Evolutionary conservation across 768 basidiomycete genomes (phyloP).

Genomic region (Boletus vinaceobasis): DNA sequence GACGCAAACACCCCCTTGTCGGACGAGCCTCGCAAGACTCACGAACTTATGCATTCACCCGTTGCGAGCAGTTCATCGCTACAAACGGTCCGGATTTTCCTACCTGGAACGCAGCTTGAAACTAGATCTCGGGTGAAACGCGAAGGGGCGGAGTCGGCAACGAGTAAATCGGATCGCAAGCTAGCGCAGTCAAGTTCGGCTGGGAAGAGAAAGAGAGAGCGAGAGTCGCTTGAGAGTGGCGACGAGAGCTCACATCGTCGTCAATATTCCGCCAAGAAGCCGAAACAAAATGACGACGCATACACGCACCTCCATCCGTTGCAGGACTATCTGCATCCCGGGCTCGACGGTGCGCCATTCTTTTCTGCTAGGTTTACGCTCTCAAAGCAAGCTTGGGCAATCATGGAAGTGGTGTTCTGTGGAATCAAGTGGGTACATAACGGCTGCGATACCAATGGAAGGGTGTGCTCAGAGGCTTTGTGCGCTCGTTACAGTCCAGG

Average conservation of each 20-base stretch:
- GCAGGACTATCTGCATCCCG: constrained; percentile 48
- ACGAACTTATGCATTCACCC: not conserved
- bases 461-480: not conserved
- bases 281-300: constrained; percentile 43
- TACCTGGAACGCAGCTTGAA: constrained; percentile 3
- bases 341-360: constrained; percentile 53
- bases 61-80: not conserved
- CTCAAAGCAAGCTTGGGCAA: not conserved
- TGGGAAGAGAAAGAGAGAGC: not conserved
- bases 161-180: not conserved
- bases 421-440: constrained; percentile 69
- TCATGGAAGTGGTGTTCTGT: constrained; percentile 65
- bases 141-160: not conserved
- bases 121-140: not conserved
- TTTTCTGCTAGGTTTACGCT: not conserved
- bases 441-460: not conserved
- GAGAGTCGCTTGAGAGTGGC: not conserved
- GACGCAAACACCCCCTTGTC: not conserved
- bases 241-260: not conserved
- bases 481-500: constrained; percentile 51
- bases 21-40: too few relatives aligned
- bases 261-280: constrained; percentile 24
- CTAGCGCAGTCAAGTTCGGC: not conserved
- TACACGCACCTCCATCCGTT: constrained; percentile 51
- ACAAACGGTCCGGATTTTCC: constrained; percentile 2